phyloP scores from a whole-genome alignment of 768 basidiomycete genomes.

The Kwoniella europaea region DNA sequence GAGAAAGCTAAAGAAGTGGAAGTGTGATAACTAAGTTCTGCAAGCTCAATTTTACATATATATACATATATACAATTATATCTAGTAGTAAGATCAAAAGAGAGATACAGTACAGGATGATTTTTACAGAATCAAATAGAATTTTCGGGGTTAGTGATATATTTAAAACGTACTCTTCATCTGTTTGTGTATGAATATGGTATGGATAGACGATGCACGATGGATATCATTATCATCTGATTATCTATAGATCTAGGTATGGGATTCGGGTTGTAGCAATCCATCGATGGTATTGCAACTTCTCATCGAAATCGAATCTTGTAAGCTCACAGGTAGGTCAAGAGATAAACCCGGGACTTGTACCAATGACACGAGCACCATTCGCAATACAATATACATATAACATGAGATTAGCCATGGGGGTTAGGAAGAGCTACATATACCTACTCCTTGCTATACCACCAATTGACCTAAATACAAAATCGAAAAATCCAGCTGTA shows the following conservation, averaged over 20 bases:
- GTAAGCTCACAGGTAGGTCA: no score
- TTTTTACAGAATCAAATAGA: no score
- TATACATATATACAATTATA: background rate
- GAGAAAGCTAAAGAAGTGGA: no score
- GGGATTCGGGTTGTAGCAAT: no score
- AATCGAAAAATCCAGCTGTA: slow-evolving; percentile 31
- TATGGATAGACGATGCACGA: background rate
- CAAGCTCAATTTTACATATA: background rate
- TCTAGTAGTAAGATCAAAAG: slow-evolving; percentile 4
- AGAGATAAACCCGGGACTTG: no score
- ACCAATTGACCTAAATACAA: slow-evolving; percentile 21
- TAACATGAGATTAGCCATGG: no score
- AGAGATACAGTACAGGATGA: background rate
- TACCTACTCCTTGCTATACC: slow-evolving; percentile 39
- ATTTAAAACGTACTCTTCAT: background rate
- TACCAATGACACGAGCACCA: no score
- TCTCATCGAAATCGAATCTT: no score
- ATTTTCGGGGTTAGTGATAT: background rate
- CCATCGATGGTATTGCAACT: no score
- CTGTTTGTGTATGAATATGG: background rate
- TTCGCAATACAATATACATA: background rate
- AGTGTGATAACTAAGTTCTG: no score
- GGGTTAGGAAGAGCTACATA: background rate
- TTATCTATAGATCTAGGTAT: no score
- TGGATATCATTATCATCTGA: no score